Evolutionary conservation across 345 rosid genomes (phyloP).

Genomic region (Melaleuca alternifolia): DNA sequence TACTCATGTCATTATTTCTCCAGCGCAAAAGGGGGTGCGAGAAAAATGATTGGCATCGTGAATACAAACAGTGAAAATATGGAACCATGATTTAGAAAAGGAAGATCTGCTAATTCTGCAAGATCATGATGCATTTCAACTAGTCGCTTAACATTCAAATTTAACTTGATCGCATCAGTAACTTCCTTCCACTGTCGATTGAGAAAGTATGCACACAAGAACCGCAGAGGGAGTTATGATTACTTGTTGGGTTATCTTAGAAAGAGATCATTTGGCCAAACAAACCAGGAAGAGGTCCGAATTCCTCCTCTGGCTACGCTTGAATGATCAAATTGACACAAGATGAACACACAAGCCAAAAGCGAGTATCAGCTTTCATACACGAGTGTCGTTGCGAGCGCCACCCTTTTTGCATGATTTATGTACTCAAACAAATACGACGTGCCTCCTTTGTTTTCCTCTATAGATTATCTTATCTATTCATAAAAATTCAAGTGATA

Average conservation of each 20-base stretch:
- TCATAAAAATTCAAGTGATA: neutral
- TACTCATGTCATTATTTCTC: neutral
- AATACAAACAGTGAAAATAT: neutral
- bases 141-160: neutral
- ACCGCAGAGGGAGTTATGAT: neutral
- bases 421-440: neutral
- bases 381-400: fast-evolving
- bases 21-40: neutral
- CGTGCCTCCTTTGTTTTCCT: neutral
- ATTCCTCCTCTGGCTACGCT: neutral
- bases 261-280: neutral
- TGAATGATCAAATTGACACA: neutral
- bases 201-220: neutral
- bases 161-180: neutral
- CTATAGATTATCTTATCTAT: neutral
- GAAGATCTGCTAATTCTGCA: neutral
- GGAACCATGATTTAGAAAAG: neutral
- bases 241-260: neutral
- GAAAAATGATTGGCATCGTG: neutral
- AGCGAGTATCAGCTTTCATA: neutral
- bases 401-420: neutral
- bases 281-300: neutral
- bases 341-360: neutral
- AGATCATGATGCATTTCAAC: neutral
- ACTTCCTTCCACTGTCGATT: neutral